Conservation (phyloP, 257 asterid genomes). For the Ballota nigra region DNA sequence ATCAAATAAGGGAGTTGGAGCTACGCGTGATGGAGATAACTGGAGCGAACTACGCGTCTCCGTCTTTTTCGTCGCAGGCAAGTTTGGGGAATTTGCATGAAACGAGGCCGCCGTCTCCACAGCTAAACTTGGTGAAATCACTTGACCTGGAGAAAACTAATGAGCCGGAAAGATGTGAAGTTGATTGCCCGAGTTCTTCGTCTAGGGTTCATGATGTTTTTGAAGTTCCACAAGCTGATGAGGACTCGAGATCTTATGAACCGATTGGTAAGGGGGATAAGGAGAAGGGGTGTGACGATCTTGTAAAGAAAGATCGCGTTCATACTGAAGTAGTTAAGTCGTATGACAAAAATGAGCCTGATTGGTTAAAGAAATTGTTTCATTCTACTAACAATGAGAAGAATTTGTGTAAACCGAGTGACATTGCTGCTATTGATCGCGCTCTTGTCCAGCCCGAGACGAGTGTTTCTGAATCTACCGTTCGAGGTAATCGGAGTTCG, state of each 20-base stretch:
- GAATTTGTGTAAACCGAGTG: slow-evolving; percentile 39
- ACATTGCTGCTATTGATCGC: slow-evolving; percentile 38
- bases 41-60: slow-evolving; percentile 42
- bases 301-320: slow-evolving; percentile 26
- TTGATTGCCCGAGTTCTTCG: slow-evolving; percentile 37
- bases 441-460: slow-evolving; percentile 35
- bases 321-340: slow-evolving; percentile 30
- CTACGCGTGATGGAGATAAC: slow-evolving; percentile 59
- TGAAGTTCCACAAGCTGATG: slow-evolving; percentile 75
- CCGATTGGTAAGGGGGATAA: slow-evolving; percentile 24
- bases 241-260: slow-evolving; percentile 27
- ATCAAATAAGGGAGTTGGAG: slow-evolving; percentile 65
- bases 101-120: slow-evolving; percentile 49
- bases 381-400: slow-evolving; percentile 41
- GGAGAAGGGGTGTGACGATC: slow-evolving; percentile 30
- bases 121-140: slow-evolving; percentile 23
- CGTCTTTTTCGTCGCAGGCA: slow-evolving; percentile 36
- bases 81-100: slow-evolving; percentile 31
- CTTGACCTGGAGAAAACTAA: slow-evolving; percentile 21
- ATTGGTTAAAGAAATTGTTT: slow-evolving; percentile 61
- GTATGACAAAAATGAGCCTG: slow-evolving; percentile 43
- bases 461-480: slow-evolving; percentile 32
- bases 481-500: not conserved
- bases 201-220: slow-evolving; percentile 70
- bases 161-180: slow-evolving; percentile 18